These are phyloP conservation scores for Acanthamoeba healyi DNA, from an alignment of 208 protist species.

Conservation along the genomic window DNA sequence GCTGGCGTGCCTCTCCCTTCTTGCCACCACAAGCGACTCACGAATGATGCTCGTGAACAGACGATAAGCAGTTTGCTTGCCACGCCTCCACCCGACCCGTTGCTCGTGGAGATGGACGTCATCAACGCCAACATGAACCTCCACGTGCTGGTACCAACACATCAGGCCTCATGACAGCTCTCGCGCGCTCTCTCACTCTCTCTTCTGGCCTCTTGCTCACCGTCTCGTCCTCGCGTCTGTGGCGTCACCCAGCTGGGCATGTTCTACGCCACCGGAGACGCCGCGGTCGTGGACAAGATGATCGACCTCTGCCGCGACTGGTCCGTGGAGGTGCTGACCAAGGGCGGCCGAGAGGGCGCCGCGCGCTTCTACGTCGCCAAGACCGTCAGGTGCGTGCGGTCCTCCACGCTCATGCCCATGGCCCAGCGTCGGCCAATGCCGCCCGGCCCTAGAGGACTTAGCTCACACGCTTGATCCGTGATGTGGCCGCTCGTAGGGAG, in stretches of 20 bases:
- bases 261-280: constrained; percentile 10
- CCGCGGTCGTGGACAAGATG: not conserved
- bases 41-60: not conserved
- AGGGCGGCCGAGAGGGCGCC: not conserved
- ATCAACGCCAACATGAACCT: constrained; percentile 24
- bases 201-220: too few relatives aligned
- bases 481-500: not conserved
- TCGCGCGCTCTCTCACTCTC: too few relatives aligned
- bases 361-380: constrained; percentile 35
- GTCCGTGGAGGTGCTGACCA: constrained; percentile 31
- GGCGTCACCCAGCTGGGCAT: not conserved
- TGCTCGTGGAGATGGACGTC: not conserved
- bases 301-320: constrained; percentile 20
- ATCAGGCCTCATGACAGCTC: not conserved
- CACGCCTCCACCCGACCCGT: not conserved
- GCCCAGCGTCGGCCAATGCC: not conserved
- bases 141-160: not conserved
- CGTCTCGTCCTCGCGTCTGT: too few relatives aligned
- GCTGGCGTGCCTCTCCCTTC: not conserved
- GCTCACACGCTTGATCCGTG: too few relatives aligned
- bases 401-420: not conserved
- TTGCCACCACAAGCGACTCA: not conserved
- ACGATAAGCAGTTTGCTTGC: not conserved
- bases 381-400: not conserved
- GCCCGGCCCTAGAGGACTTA: not conserved